These are phyloP conservation scores for Groenewaldozyma auringiensis DNA, from an alignment of 1,139 yeast species.

Conservation along the genomic window DNA sequence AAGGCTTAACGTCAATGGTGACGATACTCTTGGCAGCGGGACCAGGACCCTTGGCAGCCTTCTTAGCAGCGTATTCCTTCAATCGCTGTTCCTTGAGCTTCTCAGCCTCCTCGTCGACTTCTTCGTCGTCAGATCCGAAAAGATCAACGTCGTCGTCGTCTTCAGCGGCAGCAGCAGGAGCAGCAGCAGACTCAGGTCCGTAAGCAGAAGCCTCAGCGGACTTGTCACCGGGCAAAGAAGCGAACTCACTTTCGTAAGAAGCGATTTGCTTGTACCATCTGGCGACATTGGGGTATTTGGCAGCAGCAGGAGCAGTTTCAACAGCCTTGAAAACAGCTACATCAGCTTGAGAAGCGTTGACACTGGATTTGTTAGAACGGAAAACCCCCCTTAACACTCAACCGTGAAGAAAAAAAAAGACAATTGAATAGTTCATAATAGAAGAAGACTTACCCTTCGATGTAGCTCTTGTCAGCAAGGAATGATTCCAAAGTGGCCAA, in stretches of 20 bases:
- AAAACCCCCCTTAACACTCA: too few species aligned
- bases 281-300: slow-evolving; percentile 85
- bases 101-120: slow-evolving; percentile 95
- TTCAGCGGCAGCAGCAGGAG: slow-evolving; percentile 59
- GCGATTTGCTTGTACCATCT: slow-evolving; percentile 99
- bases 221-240: slow-evolving; percentile 34
- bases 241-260: slow-evolving; percentile 80
- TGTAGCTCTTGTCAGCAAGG: slow-evolving; percentile 87
- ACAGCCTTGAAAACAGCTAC: slow-evolving; percentile 89
- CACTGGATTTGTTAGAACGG: slow-evolving; percentile 13
- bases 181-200: slow-evolving; percentile 65
- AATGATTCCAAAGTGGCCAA: slow-evolving; percentile 76
- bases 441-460: slow-evolving; percentile 88
- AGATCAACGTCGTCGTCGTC: slow-evolving; percentile 89
- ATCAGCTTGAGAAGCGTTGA: slow-evolving; percentile 78
- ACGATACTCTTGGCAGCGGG: slow-evolving; percentile 98
- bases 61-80: slow-evolving; percentile 95
- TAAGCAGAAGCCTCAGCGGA: slow-evolving; percentile 31
- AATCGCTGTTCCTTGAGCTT: slow-evolving; percentile 93
- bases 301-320: slow-evolving; percentile 46
- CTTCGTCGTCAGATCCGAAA: slow-evolving; percentile 91
- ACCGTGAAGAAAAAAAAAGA: not conserved
- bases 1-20: slow-evolving; percentile 96
- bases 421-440: slow-evolving; percentile 14
- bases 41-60: slow-evolving; percentile 95